Base-by-base conservation (phyloP, 2,329 filamentous ascomycete species). In the Phyllosticta citribraziliensis region DNA sequence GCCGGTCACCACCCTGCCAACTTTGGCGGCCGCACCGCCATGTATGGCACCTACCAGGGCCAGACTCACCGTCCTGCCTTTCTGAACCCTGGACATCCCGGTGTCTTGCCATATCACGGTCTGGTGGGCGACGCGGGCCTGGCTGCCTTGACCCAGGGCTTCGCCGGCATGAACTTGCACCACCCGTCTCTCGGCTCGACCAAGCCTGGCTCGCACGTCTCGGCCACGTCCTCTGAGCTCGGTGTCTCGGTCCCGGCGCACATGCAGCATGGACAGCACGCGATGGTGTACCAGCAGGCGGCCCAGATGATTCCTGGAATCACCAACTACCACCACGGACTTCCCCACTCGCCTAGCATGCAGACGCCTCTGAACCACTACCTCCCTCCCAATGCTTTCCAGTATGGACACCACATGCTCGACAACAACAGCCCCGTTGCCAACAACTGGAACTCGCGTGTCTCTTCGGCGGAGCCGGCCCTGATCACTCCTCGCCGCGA, bases 401-500 rank as follows among this genome's bases (percentile, higher is more conserved):
- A 74, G 64, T 79, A 79, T 57, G 66, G 67, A 33, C 76, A 78
- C 63, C 73, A 74, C 62, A 69, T 74, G 53, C 68, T 73, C 57
- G 73, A 77, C 64, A 75, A 79, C 65, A 71, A 75, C 58, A 78
- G 74, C 68, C 77, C 78, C 6, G 71, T 80, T 66, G 77, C 69
- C 40, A 69, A 75, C 14, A 73, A 71, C 64, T 80, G 78, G 79
- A 74, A 78, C 17, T 70, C 71, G 33, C 74, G 74, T 52, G 74
- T 77, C 63, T 73, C 77, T 5, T 78, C 75, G 19, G 74, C 72
- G 9, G 78, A 79, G 30, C 79, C 79, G 5, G 75, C 78, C 9
- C 72, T 81, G 57, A 77, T 80, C 73, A 80, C 78, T 19, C 78
- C 78, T 56, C 78, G 79, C 47, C 78, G 79, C 55, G 78, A 79